Conservation (phyloP, 345 rosid genomes). For the Camelina hispida region DNA sequence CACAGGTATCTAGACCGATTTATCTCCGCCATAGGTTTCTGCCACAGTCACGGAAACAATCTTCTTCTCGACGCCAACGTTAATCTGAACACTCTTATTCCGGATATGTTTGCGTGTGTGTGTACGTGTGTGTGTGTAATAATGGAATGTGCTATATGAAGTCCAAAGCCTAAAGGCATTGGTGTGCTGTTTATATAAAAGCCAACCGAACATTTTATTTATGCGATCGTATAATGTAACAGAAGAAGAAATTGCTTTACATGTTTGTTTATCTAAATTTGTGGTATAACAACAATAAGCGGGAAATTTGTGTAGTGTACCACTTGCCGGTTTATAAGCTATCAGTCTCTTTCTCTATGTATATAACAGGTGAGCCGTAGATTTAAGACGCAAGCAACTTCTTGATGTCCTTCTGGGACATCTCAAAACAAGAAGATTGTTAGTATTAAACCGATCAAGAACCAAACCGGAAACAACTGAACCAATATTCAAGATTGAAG, state of each 20-base stretch:
- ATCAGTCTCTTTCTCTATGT: constrained; percentile 10
- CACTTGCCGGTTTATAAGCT: constrained; percentile 9
- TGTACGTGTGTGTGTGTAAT: not conserved
- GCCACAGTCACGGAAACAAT: constrained; percentile 21
- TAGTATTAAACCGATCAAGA: not conserved
- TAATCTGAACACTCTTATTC: not conserved
- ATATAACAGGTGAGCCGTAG: not conserved
- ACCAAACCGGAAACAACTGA: not conserved
- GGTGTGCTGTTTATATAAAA: not conserved
- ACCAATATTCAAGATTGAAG: not conserved
- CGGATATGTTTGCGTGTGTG: constrained; percentile 2
- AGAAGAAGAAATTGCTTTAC: too few species aligned
- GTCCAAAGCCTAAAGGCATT: not conserved
- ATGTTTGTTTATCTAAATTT: constrained; percentile 1
- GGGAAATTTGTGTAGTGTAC: not conserved
- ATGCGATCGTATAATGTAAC: constrained; percentile 1
- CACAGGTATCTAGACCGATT: constrained; percentile 26
- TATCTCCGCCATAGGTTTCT: constrained; percentile 42
- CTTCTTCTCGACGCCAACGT: constrained; percentile 31
- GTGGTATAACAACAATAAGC: constrained; percentile 19
- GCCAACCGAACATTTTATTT: not conserved
- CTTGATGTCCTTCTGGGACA: constrained; percentile 37
- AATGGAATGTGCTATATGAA: not conserved
- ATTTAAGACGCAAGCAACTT: constrained; percentile 30
- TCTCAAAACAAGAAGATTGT: constrained; percentile 8